Conservation (phyloP, 2,329 filamentous ascomycete species). For the Penicillium hordei region DNA sequence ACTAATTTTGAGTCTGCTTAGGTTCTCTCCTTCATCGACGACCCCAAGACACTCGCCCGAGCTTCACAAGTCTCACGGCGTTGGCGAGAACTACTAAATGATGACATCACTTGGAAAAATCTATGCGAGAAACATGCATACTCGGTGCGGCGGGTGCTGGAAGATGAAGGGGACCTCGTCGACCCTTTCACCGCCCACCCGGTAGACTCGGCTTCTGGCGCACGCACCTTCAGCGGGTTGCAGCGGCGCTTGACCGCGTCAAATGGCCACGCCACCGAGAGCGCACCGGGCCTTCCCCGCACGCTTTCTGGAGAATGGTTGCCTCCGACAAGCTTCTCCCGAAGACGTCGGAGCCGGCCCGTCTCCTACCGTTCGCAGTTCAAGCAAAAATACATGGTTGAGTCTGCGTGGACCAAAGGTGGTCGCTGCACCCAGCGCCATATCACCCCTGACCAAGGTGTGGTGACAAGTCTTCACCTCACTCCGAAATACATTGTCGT, state of each 20-base stretch:
- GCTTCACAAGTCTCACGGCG: slow-evolving; percentile 93
- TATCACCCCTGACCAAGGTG: slow-evolving; percentile 93
- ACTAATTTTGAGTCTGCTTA: slow-evolving; percentile 40
- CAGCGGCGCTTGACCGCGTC: slow-evolving; percentile 29
- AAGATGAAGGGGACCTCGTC: slow-evolving; percentile 41
- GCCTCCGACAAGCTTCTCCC: slow-evolving; percentile 32
- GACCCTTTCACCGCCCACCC: slow-evolving; percentile 36
- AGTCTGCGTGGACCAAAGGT: slow-evolving; percentile 92
- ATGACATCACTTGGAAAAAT: slow-evolving; percentile 98
- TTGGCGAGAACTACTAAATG: slow-evolving; percentile 89
- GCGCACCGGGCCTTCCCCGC: slow-evolving; percentile 49
- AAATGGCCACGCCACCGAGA: slow-evolving; percentile 45
- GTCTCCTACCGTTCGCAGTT: slow-evolving; percentile 95
- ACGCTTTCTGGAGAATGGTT: slow-evolving; percentile 36
- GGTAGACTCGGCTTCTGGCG: slow-evolving; percentile 22
- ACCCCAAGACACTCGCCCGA: slow-evolving; percentile 87
- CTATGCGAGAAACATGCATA: slow-evolving; percentile 96
- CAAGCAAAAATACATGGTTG: slow-evolving; percentile 94
- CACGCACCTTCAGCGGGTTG: slow-evolving; percentile 22
- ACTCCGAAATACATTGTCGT: slow-evolving; percentile 97
- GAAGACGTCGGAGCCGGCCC: slow-evolving; percentile 59
- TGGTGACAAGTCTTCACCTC: slow-evolving; percentile 91
- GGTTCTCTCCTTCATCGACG: slow-evolving; percentile 95
- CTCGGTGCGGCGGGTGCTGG: slow-evolving; percentile 67
- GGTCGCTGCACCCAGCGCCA: slow-evolving; percentile 80